Base-by-base conservation (phyloP, 768 basidiomycete genomes). In the Naganishia vishniacii region DNA sequence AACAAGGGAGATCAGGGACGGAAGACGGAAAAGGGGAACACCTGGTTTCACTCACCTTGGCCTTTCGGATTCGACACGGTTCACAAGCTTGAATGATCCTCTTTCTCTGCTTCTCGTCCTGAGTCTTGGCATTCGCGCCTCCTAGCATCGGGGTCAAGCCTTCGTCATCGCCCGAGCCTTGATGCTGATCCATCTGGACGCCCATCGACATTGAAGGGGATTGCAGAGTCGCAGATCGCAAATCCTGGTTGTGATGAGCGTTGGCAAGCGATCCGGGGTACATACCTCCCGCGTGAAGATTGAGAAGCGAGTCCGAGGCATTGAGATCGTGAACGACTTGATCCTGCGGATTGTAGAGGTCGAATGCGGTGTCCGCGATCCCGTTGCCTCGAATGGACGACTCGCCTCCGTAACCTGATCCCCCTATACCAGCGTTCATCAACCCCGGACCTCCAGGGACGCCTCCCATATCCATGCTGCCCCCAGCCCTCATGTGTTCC, bases 21-120 rank as follows among this genome's bases (percentile, higher is more conserved):
- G n/a, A n/a, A n/a, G n/a, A n/a, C n/a, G n/a, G n/a, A n/a, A n/a
- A n/a, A n/a, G n/a, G n/a, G n/a, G n/a, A n/a, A n/a, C n/a, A n/a
- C n/a, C n/a, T n/a, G n/a, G n/a, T n/a, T n/a, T n/a, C n/a, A 68
- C 69, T 74, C 59, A 76, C 75, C 65, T 68, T 73, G 1, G 75
- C 75, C 67, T 77, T 77, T n/a, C 75, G 45, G 4, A 69, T 62
- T 31, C 75, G 58, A 63, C 75, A 77, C 47, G 71, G 71, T 62
- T 77, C 75, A 51, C 75, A 77, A 16, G 75, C 75, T 66, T 77
- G 75, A 32, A 69, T 66, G 11, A 72, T 73, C 62, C 75, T 68
- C 59, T 73, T 71, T 34, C 75, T 53, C 67, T 73, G 59, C 46
- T 58, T 66, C 18, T 65, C 64, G 26, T 66, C 65, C 49, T 25